Evolutionary conservation across 2,329 filamentous ascomycete species (phyloP).

Genomic region (Alternaria incomplexa): DNA sequence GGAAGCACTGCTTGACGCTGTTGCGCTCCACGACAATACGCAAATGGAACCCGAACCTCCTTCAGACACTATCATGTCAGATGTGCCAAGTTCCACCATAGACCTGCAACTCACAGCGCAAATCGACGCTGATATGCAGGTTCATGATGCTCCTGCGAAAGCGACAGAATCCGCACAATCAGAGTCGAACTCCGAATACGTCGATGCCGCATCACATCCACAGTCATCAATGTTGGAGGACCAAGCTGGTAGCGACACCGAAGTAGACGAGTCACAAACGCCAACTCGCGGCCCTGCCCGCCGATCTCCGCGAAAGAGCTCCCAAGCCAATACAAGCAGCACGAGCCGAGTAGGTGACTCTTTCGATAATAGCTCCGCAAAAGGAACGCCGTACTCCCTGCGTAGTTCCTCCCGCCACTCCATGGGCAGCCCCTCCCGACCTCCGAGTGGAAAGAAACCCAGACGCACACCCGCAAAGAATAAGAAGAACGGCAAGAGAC

Average conservation of each 20-base stretch:
- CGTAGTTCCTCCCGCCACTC: constrained; percentile 39
- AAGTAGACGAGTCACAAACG: constrained; percentile 30
- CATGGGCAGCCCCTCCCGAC: constrained; percentile 22
- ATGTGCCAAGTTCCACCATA: constrained; percentile 39
- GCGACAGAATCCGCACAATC: constrained; percentile 8
- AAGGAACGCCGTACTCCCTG: constrained; percentile 26
- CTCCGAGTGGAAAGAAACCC: constrained; percentile 30
- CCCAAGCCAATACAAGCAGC: constrained; percentile 23
- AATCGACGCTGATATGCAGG: constrained; percentile 42
- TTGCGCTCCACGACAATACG: constrained; percentile 10
- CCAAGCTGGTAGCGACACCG: constrained; percentile 22
- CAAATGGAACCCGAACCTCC: not conserved
- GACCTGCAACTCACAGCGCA: constrained; percentile 45
- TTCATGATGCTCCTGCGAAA: constrained; percentile 16
- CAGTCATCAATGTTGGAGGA: not conserved
- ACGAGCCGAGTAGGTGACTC: constrained; percentile 47
- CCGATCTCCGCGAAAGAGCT: constrained; percentile 4
- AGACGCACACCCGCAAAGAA: constrained; percentile 21
- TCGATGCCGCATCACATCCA: constrained; percentile 32
- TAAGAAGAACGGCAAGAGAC: constrained; percentile 10
- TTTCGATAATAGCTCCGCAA: constrained; percentile 32
- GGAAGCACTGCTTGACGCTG: constrained; percentile 24
- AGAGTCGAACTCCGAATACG: constrained; percentile 29
- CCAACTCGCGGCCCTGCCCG: constrained; percentile 3
- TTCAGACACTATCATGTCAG: constrained; percentile 24